Percentiles rank a stretch among this genome's conserved stretches.
Evolutionary conservation across 257 asterid species (phyloP).

Genomic region (Capsicum baccatum): DNA sequence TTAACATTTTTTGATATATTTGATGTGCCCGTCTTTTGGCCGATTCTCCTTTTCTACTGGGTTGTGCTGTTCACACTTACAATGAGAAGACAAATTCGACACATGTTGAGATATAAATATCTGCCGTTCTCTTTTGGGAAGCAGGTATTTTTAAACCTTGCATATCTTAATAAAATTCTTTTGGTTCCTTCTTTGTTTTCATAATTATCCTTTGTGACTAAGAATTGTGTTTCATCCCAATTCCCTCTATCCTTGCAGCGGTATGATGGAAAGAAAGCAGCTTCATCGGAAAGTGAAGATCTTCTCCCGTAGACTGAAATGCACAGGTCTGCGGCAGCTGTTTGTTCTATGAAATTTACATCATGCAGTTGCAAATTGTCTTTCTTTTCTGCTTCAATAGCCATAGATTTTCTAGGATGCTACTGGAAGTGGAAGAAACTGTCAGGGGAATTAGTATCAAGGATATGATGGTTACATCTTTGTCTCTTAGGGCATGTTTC

Average conservation of each 20-base stretch:
- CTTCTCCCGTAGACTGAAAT: constrained; percentile 22
- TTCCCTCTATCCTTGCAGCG: constrained; percentile 41
- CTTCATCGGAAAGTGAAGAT: constrained; percentile 40
- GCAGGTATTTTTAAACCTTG: constrained; percentile 46
- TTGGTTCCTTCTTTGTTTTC: background rate
- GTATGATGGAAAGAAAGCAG: constrained; percentile 51
- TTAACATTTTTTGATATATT: constrained; percentile 57
- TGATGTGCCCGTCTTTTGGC: constrained; percentile 77
- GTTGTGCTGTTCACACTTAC: constrained; percentile 54
- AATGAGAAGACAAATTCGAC: constrained; percentile 61
- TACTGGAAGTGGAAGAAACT: constrained; percentile 7
- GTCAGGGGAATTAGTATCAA: background rate
- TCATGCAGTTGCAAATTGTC: background rate
- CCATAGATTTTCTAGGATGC: constrained; percentile 8
- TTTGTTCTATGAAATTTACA: background rate
- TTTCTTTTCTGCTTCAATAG: background rate
- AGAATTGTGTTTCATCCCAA: constrained; percentile 31
- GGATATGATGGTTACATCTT: background rate
- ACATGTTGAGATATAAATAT: constrained; percentile 66
- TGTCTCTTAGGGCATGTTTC: background rate
- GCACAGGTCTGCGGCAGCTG: background rate
- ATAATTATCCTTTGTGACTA: constrained; percentile 11
- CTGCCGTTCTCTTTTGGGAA: constrained; percentile 63
- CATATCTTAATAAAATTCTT: background rate
- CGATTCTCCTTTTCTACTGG: constrained; percentile 75